phyloP scores from a whole-genome alignment of 2,329 filamentous ascomycete genomes.

The Phyllosticta ampelicida region DNA sequence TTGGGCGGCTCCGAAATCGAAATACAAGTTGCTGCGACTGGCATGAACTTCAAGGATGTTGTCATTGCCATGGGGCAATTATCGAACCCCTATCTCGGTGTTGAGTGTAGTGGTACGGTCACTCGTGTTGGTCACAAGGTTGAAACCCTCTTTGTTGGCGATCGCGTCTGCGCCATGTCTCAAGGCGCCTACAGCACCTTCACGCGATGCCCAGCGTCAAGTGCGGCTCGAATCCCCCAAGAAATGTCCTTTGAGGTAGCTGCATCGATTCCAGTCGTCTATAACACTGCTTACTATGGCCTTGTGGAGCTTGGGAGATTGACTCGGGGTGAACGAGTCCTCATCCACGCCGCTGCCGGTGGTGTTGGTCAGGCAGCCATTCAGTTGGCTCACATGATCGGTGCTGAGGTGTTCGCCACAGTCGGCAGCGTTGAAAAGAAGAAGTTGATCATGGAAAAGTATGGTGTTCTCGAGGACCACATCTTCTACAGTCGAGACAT shows the following conservation, averaged over 20 bases:
- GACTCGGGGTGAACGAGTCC: conserved; percentile 13
- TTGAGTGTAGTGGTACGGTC: conserved; percentile 16
- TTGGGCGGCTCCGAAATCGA: conserved; percentile 21
- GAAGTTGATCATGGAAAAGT: conserved; percentile 15
- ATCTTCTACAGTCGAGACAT: conserved; percentile 23
- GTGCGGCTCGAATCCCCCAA: conserved; percentile 1
- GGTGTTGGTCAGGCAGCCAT: conserved; percentile 24
- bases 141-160: conserved; percentile 5
- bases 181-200: conserved; percentile 5
- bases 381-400: conserved; percentile 16
- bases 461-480: conserved; percentile 20
- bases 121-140: conserved; percentile 12
- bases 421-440: conserved; percentile 20
- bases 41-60: conserved; percentile 12
- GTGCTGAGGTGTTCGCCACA: conserved; percentile 21
- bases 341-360: conserved; percentile 24
- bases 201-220: neutral
- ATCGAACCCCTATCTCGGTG: conserved; percentile 12
- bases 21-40: conserved; percentile 10
- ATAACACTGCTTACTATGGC: conserved; percentile 14
- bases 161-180: conserved; percentile 11
- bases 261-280: conserved; percentile 15
- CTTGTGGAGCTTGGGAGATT: conserved; percentile 14
- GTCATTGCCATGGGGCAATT: conserved; percentile 14
- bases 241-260: conserved; percentile 16